Evolutionary conservation across 2,329 filamentous ascomycete genomes (phyloP).

Genomic region (Fusarium metavorans): DNA sequence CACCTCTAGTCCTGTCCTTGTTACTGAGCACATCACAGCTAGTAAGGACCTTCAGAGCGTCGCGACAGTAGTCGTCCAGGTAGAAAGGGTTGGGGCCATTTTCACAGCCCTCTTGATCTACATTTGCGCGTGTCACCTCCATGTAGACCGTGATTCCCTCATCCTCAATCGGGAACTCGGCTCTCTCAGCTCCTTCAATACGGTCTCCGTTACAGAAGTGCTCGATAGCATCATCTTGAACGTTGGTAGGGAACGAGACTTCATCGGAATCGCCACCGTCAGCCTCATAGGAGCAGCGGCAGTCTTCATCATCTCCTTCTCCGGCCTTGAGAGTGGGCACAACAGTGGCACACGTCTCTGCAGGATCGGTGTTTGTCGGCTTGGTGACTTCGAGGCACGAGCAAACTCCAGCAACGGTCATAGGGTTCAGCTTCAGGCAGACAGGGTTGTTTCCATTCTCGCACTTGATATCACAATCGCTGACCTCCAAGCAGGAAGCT

Average conservation of each 20-base stretch:
- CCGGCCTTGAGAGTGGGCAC: neutral
- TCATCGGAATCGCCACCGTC: neutral
- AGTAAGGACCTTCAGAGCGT: neutral
- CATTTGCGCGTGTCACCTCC: neutral
- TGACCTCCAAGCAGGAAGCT: neutral
- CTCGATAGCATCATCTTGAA: neutral
- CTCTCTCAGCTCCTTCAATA: neutral
- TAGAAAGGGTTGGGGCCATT: neutral
- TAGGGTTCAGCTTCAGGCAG: neutral
- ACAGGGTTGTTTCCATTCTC: neutral
- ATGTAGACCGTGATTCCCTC: neutral
- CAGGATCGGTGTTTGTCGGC: neutral
- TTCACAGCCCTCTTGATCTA: neutral
- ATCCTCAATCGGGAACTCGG: neutral
- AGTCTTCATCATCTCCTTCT: neutral
- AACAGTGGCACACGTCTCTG: neutral
- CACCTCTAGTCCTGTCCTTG: neutral
- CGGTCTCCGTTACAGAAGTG: neutral
- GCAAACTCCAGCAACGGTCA: neutral
- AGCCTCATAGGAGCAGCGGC: neutral
- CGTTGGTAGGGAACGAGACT: neutral
- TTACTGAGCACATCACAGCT: neutral
- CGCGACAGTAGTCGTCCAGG: neutral
- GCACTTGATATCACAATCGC: neutral
- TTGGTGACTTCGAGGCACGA: neutral